Evolutionary conservation across 768 basidiomycete species (phyloP).

Genomic region (Terana coerulea): DNA sequence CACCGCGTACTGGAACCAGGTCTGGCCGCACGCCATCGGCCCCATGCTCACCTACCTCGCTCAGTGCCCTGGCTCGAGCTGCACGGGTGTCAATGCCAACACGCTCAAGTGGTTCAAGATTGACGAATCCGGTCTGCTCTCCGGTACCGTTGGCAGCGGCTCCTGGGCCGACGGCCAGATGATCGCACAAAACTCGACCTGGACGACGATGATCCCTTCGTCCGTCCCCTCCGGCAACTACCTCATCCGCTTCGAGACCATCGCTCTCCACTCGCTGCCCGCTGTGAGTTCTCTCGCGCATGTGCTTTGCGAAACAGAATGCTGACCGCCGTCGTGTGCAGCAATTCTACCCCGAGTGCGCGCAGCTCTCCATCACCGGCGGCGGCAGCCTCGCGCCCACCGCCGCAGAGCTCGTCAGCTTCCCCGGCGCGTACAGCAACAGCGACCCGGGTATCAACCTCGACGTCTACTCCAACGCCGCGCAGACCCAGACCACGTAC

Average conservation of each 20-base stretch:
- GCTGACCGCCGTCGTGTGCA: constrained; percentile 16
- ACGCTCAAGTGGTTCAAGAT: constrained; percentile 37
- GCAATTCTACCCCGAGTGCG: constrained; percentile 36
- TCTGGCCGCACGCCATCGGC: constrained; percentile 13
- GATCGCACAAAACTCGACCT: constrained; percentile 31
- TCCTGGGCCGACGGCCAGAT: constrained; percentile 34
- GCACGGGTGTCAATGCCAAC: constrained; percentile 30
- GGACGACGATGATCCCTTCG: constrained; percentile 19
- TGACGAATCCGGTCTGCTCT: constrained; percentile 31
- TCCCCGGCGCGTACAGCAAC: constrained; percentile 34
- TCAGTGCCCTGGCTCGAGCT: constrained; percentile 27
- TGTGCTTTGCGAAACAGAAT: not conserved
- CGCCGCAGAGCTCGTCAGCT: constrained; percentile 29
- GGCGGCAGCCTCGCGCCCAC: constrained; percentile 29
- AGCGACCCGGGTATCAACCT: constrained; percentile 33
- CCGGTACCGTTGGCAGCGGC: constrained; percentile 27
- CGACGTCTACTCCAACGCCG: constrained; percentile 35
- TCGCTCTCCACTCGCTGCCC: constrained; percentile 14
- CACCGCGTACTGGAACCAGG: constrained; percentile 36
- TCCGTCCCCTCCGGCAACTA: constrained; percentile 18
- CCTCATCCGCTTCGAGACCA: constrained; percentile 18
- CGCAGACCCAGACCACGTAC: constrained; percentile 33
- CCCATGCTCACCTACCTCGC: constrained; percentile 33
- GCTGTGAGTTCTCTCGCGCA: constrained; percentile 6
- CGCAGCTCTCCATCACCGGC: constrained; percentile 26